phyloP scores from a whole-genome alignment of 1,139 yeast species.

The Geotrichum aggregatum region DNA sequence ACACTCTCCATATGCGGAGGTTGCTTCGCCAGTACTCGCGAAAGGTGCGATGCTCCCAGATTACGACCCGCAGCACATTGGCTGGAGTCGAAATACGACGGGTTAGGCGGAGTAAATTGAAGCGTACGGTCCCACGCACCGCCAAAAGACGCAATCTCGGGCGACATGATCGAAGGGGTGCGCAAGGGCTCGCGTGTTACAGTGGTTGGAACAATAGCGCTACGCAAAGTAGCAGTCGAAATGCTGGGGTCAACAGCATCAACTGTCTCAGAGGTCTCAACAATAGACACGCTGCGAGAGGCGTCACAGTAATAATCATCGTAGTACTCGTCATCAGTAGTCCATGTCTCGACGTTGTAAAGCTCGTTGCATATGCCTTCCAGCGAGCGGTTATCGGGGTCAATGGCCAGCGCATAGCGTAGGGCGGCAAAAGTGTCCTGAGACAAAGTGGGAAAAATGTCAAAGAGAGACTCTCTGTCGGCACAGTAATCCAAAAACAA shows the following conservation, averaged over 20 bases:
- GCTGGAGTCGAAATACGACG: slow-evolving; percentile 17
- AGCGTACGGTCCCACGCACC: slow-evolving; percentile 37
- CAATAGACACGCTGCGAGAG: slow-evolving; percentile 8
- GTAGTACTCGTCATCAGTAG: slow-evolving; percentile 75
- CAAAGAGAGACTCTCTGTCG: slow-evolving; percentile 84
- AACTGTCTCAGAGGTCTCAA: not conserved
- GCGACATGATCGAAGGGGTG: slow-evolving; percentile 36
- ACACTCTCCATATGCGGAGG: slow-evolving; percentile 16
- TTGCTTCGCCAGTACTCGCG: slow-evolving; percentile 19
- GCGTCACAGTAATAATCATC: slow-evolving; percentile 37
- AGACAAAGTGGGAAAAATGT: slow-evolving; percentile 86
- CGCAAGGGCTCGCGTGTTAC: slow-evolving; percentile 43
- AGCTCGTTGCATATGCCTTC: slow-evolving; percentile 57
- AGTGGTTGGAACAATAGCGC: slow-evolving; percentile 30
- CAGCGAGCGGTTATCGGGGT: slow-evolving; percentile 79
- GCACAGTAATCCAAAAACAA: slow-evolving; percentile 81
- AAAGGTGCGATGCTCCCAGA: slow-evolving; percentile 19
- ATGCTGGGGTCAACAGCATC: slow-evolving; percentile 2
- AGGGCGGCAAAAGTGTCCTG: slow-evolving; percentile 79
- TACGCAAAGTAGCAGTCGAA: slow-evolving; percentile 14
- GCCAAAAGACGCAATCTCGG: slow-evolving; percentile 12
- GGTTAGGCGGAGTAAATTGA: slow-evolving; percentile 40
- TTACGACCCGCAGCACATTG: slow-evolving; percentile 19
- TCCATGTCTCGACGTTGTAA: slow-evolving; percentile 58
- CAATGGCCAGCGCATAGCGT: slow-evolving; percentile 72